Conservation (phyloP, 1,139 yeast genomes). For the Pichia sp. region DNA sequence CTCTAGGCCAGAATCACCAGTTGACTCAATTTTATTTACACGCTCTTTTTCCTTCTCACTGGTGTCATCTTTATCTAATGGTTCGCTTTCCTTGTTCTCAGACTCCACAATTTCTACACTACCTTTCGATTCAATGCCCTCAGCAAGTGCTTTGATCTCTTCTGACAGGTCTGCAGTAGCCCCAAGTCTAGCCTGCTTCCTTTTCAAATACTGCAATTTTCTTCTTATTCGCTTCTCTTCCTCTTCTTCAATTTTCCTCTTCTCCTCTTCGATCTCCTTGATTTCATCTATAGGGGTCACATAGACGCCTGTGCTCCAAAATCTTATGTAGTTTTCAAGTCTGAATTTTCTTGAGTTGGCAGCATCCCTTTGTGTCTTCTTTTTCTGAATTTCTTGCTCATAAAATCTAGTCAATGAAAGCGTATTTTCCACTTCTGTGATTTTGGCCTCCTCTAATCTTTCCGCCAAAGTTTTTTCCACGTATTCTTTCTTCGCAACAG, state of each 20-base stretch:
- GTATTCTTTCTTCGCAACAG: constrained; percentile 31
- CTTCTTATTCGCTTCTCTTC: constrained; percentile 31
- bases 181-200: constrained; percentile 16
- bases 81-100: neutral
- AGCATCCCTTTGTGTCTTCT: constrained; percentile 67
- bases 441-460: constrained; percentile 73
- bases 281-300: constrained; percentile 51
- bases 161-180: constrained; percentile 3
- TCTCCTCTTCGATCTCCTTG: constrained; percentile 35
- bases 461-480: constrained; percentile 78
- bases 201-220: constrained; percentile 34
- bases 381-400: constrained; percentile 79
- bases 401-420: constrained; percentile 68
- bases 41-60: neutral
- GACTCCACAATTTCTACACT: neutral
- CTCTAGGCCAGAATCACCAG: neutral
- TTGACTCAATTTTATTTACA: neutral
- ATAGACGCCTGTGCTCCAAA: constrained; percentile 34
- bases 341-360: constrained; percentile 58
- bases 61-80: neutral
- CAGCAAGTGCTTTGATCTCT: no score
- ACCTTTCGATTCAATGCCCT: neutral
- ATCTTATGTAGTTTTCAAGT: constrained; percentile 49
- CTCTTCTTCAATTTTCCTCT: constrained; percentile 27
- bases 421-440: constrained; percentile 73